Conservation (phyloP, 306 rosid species). For the Hippophae tibetana region DNA sequence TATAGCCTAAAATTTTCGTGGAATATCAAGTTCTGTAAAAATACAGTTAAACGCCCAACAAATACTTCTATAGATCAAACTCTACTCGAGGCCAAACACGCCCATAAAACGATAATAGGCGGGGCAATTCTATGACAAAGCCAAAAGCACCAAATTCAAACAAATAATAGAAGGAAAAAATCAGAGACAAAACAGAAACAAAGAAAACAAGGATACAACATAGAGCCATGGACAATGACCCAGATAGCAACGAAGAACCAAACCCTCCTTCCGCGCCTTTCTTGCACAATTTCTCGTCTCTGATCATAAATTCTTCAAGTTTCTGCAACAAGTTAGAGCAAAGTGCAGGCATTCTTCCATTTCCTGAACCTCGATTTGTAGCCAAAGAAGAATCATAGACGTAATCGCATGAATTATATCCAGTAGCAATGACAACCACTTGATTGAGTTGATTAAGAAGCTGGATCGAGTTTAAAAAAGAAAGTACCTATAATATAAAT, state of each 20-base stretch:
- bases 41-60: neutral
- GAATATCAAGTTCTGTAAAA: neutral
- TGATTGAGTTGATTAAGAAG: constrained; percentile 83
- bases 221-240: constrained; percentile 85
- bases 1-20: neutral
- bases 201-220: constrained; percentile 69
- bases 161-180: neutral
- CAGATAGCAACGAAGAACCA: constrained; percentile 67
- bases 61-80: no score
- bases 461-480: constrained; percentile 67
- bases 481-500: constrained; percentile 43
- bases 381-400: constrained; percentile 58
- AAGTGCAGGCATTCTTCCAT: constrained; percentile 61
- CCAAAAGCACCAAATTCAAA: neutral
- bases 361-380: constrained; percentile 35
- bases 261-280: constrained; percentile 31
- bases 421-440: constrained; percentile 74
- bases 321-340: constrained; percentile 56
- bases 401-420: constrained; percentile 70
- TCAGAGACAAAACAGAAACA: neutral
- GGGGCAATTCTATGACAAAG: neutral
- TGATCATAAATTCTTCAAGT: constrained; percentile 47
- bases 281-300: constrained; percentile 43
- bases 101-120: no score
- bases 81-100: no score